Percentiles rank a stretch among this genome's conserved stretches.
Conservation (phyloP, 176 grass and related monocot genomes). For the Alloteropsis semialata region DNA sequence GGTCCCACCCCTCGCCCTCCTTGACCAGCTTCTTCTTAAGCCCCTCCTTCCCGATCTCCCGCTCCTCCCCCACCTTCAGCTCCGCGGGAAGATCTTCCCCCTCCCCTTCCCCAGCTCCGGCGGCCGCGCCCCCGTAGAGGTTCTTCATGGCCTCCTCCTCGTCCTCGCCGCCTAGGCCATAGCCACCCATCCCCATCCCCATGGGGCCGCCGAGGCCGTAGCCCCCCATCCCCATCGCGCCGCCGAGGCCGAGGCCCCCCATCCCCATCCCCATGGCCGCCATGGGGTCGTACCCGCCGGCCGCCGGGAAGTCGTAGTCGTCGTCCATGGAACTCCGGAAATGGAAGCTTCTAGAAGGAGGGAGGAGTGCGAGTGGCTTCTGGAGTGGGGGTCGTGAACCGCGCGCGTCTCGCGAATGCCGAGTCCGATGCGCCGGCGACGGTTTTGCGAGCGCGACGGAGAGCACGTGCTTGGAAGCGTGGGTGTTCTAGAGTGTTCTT, state of each 20-base stretch:
- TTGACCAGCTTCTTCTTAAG: constrained; percentile 72
- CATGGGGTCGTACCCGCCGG: constrained; percentile 29
- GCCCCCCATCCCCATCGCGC: constrained; percentile 16
- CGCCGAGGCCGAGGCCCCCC: constrained; percentile 27
- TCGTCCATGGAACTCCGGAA: constrained; percentile 46
- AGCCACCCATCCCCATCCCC: constrained; percentile 39
- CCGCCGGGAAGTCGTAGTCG: constrained; percentile 49
- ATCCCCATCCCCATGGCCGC: constrained; percentile 21
- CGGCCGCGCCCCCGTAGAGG: constrained; percentile 3
- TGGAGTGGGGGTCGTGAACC: not conserved
- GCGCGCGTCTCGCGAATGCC: not conserved
- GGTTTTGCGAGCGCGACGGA: not conserved
- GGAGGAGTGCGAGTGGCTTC: not conserved
- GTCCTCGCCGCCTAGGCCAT: constrained; percentile 28
- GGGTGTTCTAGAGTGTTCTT: constrained; percentile 23
- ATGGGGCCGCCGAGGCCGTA: constrained; percentile 5
- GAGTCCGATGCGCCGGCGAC: not conserved
- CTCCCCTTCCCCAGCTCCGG: constrained; percentile 16
- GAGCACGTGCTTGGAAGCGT: not conserved
- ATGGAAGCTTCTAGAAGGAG: not conserved
- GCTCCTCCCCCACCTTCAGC: constrained; percentile 65
- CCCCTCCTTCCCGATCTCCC: constrained; percentile 65
- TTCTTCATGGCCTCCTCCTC: constrained; percentile 37
- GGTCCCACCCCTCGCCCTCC: constrained; percentile 54
- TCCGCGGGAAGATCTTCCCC: constrained; percentile 11